Percentiles rank a stretch among this genome's conserved stretches.
phyloP scores from a whole-genome alignment of 2,329 filamentous ascomycete genomes.

The Botrytis porri region DNA sequence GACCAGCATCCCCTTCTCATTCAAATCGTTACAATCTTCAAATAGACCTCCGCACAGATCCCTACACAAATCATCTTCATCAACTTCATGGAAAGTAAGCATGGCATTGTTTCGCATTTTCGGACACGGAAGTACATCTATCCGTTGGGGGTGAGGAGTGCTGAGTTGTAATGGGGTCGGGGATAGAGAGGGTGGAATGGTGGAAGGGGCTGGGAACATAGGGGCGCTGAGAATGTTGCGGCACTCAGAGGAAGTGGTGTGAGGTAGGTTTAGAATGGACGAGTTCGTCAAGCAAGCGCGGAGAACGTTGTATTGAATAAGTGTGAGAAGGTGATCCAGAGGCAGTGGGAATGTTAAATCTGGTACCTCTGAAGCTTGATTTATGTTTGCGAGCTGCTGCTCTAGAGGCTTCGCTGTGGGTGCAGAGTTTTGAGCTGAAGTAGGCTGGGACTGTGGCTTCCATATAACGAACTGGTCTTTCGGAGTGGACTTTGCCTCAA shows the following conservation, averaged over 20 bases:
- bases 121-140: conserved; percentile 44
- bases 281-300: conserved; percentile 42
- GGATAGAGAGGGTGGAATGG: conserved; percentile 39
- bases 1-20: conserved; percentile 42
- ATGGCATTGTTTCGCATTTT: conserved; percentile 43
- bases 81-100: conserved; percentile 39
- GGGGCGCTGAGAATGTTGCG: conserved; percentile 36
- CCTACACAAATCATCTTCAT: conserved; percentile 45
- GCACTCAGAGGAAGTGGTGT: conserved; percentile 35
- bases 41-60: conserved; percentile 45
- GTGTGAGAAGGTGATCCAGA: neutral
- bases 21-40: conserved; percentile 44
- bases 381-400: neutral
- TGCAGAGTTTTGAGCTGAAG: neutral
- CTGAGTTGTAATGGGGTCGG: conserved; percentile 42
- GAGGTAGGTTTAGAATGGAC: conserved; percentile 38
- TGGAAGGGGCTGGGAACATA: conserved; percentile 37
- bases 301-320: conserved; percentile 39
- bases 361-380: neutral
- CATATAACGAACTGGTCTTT: neutral
- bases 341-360: neutral
- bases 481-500: neutral
- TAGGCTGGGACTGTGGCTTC: neutral
- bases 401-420: neutral
- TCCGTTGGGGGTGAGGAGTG: conserved; percentile 42